A percentile compares a stretch with the other conserved stretches of the same genome.
These are phyloP conservation scores for Xylariomycetidae sp. DNA, from an alignment of 2,329 filamentous ascomycete genomes.

Conservation along the genomic window DNA sequence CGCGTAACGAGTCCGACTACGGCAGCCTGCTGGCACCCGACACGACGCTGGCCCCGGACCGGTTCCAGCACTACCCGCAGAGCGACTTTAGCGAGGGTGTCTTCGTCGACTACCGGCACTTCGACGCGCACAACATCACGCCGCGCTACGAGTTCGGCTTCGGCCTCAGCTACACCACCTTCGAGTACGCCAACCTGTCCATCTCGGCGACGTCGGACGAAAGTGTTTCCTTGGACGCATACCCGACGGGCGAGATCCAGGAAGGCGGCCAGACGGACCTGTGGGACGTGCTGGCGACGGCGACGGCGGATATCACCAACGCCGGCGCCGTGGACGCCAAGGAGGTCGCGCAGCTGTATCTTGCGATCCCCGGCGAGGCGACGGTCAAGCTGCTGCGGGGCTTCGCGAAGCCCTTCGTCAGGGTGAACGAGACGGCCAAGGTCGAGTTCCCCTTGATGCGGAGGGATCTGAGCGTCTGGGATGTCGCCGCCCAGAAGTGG, in stretches of 20 bases:
- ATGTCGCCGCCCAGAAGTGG: constrained; percentile 54
- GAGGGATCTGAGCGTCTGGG: constrained; percentile 61
- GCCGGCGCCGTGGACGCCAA: constrained; percentile 33
- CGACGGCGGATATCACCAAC: constrained; percentile 34
- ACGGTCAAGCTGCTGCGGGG: constrained; percentile 56
- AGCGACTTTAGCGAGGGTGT: constrained; percentile 51
- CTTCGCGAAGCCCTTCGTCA: constrained; percentile 53
- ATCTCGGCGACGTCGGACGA: not conserved
- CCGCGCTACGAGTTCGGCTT: constrained; percentile 62
- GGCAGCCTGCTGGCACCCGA: constrained; percentile 25
- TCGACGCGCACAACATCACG: constrained; percentile 50
- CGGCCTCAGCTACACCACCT: constrained; percentile 63
- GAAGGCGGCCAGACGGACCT: constrained; percentile 38
- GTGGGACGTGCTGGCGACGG: constrained; percentile 37
- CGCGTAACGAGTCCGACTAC: constrained; percentile 40
- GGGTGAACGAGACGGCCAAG: constrained; percentile 36
- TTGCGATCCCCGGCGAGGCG: constrained; percentile 32
- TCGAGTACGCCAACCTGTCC: constrained; percentile 48
- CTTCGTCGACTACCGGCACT: constrained; percentile 61
- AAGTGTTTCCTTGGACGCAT: constrained; percentile 7
- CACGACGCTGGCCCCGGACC: constrained; percentile 34
- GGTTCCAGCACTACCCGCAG: constrained; percentile 17
- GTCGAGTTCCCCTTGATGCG: constrained; percentile 49
- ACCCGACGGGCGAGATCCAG: constrained; percentile 30
- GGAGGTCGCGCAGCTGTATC: constrained; percentile 42